Percentiles rank a stretch among this genome's conserved stretches.
Evolutionary conservation across 2,329 filamentous ascomycete species (phyloP).

Genomic region (Neofusicoccum cordaticola): DNA sequence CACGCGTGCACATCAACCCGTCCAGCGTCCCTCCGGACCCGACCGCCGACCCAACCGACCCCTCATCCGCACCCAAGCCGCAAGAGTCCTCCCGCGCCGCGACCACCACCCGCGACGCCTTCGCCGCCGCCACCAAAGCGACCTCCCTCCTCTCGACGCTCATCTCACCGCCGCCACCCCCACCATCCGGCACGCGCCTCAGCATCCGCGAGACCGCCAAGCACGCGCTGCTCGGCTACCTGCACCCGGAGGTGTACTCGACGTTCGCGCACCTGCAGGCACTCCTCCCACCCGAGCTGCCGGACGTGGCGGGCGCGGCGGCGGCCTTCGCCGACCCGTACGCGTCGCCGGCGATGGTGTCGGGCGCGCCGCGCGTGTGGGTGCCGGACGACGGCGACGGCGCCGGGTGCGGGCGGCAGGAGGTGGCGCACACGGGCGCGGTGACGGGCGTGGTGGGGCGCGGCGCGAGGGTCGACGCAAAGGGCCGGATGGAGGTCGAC

Average conservation of each 20-base stretch:
- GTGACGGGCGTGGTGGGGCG: not conserved
- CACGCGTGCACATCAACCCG: not conserved
- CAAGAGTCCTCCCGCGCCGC: not conserved
- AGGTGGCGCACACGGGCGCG: not conserved
- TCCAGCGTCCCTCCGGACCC: not conserved
- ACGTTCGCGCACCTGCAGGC: not conserved
- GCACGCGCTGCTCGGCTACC: not conserved
- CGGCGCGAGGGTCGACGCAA: not conserved
- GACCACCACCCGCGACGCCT: not conserved
- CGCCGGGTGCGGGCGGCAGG: not conserved
- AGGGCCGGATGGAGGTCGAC: not conserved
- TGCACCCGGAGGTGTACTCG: slow-evolving; percentile 2
- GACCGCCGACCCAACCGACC: not conserved
- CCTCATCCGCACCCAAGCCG: not conserved
- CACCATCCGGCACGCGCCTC: not conserved
- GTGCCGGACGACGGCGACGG: not conserved
- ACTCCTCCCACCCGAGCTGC: not conserved
- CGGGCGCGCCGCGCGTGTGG: slow-evolving; percentile 3
- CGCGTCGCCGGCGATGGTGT: slow-evolving; percentile 2
- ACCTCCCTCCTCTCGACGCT: not conserved
- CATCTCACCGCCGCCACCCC: not conserved
- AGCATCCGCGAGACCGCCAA: not conserved
- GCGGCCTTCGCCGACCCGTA: not conserved
- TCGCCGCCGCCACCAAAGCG: not conserved
- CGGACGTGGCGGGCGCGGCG: not conserved